Evolutionary conservation across 768 basidiomycete genomes (phyloP).

Genomic region (Paxillus involutus): DNA sequence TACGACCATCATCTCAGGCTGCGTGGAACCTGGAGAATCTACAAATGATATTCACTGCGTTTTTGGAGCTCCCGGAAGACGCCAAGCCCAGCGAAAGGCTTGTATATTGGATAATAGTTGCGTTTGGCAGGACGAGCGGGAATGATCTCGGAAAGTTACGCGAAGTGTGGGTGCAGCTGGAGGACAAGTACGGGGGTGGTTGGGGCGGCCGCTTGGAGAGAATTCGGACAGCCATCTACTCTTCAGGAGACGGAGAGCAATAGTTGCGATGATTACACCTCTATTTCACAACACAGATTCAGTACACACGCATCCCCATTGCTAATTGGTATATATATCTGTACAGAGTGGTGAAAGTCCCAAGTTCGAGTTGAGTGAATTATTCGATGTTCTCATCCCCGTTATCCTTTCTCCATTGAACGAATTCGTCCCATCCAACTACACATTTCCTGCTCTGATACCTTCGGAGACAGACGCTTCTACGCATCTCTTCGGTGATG

Average conservation of each 20-base stretch:
- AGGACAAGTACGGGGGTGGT: slow-evolving; percentile 48
- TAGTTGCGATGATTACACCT: slow-evolving; percentile 1
- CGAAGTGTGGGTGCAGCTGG: slow-evolving; percentile 55
- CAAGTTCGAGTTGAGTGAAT: neutral
- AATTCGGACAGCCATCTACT: slow-evolving; percentile 43
- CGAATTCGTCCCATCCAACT: slow-evolving; percentile 76
- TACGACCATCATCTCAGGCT: slow-evolving; percentile 9
- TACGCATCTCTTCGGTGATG: slow-evolving; percentile 80
- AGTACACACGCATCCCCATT: slow-evolving; percentile 3
- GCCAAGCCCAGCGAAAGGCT: slow-evolving; percentile 43
- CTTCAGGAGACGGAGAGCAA: neutral
- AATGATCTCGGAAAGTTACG: slow-evolving; percentile 50
- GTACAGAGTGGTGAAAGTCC: slow-evolving; percentile 9
- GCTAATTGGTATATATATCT: slow-evolving; percentile 12
- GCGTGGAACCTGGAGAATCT: slow-evolving; percentile 62
- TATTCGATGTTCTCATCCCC: slow-evolving; percentile 36
- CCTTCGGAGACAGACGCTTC: slow-evolving; percentile 72
- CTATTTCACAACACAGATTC: neutral
- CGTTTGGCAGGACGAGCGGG: slow-evolving; percentile 61
- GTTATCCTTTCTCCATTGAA: slow-evolving; percentile 64
- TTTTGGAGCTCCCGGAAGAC: slow-evolving; percentile 54
- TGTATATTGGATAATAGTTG: slow-evolving; percentile 68
- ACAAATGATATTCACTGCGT: slow-evolving; percentile 55
- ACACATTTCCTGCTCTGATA: slow-evolving; percentile 77
- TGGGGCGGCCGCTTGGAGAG: slow-evolving; percentile 45